A percentile compares a stretch with the other conserved stretches of the same genome.
These are phyloP conservation scores for Pyrrhoderma lamaoense DNA, from an alignment of 1,284 basidiomycete genomes.

Conservation along the genomic window DNA sequence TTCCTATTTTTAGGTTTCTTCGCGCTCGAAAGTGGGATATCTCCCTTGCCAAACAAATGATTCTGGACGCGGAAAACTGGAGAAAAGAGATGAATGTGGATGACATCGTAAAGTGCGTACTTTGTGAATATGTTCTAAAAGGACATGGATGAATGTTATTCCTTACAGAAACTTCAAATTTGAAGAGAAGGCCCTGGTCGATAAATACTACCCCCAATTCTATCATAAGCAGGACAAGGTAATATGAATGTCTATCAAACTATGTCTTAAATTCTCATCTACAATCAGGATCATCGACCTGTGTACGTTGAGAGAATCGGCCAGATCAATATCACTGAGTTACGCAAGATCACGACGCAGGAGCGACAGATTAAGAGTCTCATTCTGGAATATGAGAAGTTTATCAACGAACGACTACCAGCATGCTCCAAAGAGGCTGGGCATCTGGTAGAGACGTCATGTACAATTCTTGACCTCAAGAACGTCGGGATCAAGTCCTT, in stretches of 20 bases:
- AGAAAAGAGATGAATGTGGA: constrained; percentile 85
- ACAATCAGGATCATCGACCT: constrained; percentile 80
- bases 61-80: constrained; percentile 83
- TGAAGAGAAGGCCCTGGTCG: constrained; percentile 75
- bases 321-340: constrained; percentile 78
- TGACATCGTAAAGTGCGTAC: constrained; percentile 70
- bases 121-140: not conserved
- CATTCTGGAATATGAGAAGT: constrained; percentile 92
- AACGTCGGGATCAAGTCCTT: constrained; percentile 81
- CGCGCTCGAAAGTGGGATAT: constrained; percentile 93
- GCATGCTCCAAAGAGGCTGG: constrained; percentile 71
- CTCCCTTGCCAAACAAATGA: constrained; percentile 77
- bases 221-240: constrained; percentile 97
- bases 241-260: constrained; percentile 20
- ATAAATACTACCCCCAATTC: constrained; percentile 93
- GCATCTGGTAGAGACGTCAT: constrained; percentile 93
- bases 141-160: not conserved
- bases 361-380: constrained; percentile 89
- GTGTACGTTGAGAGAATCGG: constrained; percentile 94
- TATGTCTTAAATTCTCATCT: not conserved
- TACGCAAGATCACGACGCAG: constrained; percentile 76
- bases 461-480: constrained; percentile 93
- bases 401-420: constrained; percentile 73
- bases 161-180: constrained; percentile 76
- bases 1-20: constrained; percentile 55